These are phyloP conservation scores for Porcisia deanei DNA, from an alignment of 208 protist species.

Conservation along the genomic window DNA sequence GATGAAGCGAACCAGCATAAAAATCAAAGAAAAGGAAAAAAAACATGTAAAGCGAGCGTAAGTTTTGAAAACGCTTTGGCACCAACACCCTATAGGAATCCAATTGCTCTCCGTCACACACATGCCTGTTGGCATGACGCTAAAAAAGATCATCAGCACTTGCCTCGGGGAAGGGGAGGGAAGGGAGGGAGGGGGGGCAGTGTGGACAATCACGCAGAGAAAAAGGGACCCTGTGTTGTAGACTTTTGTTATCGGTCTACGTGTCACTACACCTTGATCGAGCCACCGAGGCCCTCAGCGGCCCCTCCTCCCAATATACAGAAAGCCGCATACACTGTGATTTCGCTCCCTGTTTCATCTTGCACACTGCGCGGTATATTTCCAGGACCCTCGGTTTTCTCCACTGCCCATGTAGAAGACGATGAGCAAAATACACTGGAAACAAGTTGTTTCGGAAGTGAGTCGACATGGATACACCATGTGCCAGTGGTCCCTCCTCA, in stretches of 20 bases:
- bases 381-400: neutral
- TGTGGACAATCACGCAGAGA: neutral
- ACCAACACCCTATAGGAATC: neutral
- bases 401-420: neutral
- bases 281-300: neutral
- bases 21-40: neutral
- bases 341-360: neutral
- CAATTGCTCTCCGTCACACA: neutral
- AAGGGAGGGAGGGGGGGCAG: neutral
- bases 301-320: neutral
- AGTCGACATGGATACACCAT: neutral
- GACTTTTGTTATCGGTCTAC: neutral
- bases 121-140: neutral
- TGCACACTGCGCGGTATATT: neutral
- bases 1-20: neutral
- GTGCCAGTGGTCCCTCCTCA: neutral
- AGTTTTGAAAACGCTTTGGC: neutral
- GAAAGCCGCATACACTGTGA: neutral
- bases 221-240: neutral
- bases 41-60: neutral
- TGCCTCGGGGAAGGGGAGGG: neutral
- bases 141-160: neutral
- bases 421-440: neutral
- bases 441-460: constrained; percentile 1
- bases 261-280: neutral